Evolutionary conservation across 257 asterid species (phyloP).

Genomic region (Petrea volubilis): DNA sequence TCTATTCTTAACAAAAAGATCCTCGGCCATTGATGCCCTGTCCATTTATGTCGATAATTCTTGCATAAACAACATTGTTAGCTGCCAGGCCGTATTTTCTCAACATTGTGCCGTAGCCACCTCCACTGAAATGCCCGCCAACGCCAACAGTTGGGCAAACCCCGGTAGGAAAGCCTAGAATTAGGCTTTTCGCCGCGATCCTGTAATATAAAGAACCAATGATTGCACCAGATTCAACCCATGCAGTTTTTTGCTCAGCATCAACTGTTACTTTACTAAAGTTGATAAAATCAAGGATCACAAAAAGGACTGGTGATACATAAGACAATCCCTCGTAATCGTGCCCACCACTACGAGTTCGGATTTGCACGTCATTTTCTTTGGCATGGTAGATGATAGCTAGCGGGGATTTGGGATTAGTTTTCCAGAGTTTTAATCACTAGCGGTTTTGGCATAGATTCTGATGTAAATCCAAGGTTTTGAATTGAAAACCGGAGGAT

Average conservation of each 20-base stretch:
- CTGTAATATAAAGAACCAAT: slow-evolving; percentile 34
- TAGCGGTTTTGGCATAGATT: slow-evolving; percentile 21
- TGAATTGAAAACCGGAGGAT: slow-evolving; percentile 23
- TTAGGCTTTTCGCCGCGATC: slow-evolving; percentile 30
- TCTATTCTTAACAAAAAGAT: too few relatives aligned
- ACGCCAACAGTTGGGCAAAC: slow-evolving; percentile 39
- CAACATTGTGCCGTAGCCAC: slow-evolving; percentile 38
- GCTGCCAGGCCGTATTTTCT: slow-evolving; percentile 40
- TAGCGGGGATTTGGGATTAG: slow-evolving; percentile 36
- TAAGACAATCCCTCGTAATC: slow-evolving; percentile 44
- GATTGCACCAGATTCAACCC: slow-evolving; percentile 38
- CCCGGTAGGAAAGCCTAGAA: slow-evolving; percentile 38
- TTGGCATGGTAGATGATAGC: slow-evolving; percentile 26
- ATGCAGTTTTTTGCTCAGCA: slow-evolving; percentile 29
- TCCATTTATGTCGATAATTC: slow-evolving; percentile 32
- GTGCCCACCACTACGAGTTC: slow-evolving; percentile 46
- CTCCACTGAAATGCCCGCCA: slow-evolving; percentile 46
- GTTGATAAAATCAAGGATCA: slow-evolving; percentile 36
- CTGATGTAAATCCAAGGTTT: slow-evolving; percentile 26
- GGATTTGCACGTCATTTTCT: slow-evolving; percentile 24
- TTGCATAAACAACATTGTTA: slow-evolving; percentile 38
- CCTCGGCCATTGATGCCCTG: slow-evolving; percentile 36
- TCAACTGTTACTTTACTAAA: slow-evolving; percentile 25
- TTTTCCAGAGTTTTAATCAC: slow-evolving; percentile 31
- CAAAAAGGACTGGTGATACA: slow-evolving; percentile 19